Conservation (phyloP, 2,329 filamentous ascomycete genomes). For the Ceratocystis ficicola region DNA sequence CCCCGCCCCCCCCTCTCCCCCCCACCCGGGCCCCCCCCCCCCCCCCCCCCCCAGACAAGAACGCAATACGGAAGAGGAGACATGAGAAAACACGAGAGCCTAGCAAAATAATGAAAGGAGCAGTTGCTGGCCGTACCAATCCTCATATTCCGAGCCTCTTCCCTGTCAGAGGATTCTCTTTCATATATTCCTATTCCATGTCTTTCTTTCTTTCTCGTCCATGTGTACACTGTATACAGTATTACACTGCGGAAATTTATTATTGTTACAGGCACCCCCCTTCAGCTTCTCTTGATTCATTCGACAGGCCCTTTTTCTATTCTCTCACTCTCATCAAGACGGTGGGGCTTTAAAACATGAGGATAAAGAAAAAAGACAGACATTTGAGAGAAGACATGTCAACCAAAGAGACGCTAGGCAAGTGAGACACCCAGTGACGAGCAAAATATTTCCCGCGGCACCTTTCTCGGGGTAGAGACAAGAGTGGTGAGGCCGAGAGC, state of each 20-base stretch:
- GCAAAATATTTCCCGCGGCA: neutral
- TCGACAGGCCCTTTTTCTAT: constrained; percentile 3
- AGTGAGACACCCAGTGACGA: neutral
- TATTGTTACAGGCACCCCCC: neutral
- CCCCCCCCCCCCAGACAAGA: too few relatives aligned
- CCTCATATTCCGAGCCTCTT: neutral
- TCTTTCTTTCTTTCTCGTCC: neutral
- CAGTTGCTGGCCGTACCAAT: neutral
- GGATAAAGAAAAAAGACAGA: neutral
- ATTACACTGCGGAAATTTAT: neutral
- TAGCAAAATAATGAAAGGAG: neutral
- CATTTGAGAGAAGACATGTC: constrained; percentile 8
- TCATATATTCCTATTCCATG: neutral
- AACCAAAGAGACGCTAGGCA: constrained; percentile 1
- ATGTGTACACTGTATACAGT: neutral
- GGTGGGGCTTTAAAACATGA: neutral
- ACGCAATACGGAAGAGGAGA: constrained; percentile 2
- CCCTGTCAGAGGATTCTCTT: neutral
- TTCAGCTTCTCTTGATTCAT: constrained; percentile 4
- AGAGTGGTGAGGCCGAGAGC: neutral
- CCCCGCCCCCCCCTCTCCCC: too few relatives aligned
- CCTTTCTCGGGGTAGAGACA: neutral
- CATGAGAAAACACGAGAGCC: neutral
- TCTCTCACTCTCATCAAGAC: neutral
- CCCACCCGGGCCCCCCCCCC: too few relatives aligned